phyloP scores from a whole-genome alignment of 2,329 filamentous ascomycete species.

The Didymella arachidicola region DNA sequence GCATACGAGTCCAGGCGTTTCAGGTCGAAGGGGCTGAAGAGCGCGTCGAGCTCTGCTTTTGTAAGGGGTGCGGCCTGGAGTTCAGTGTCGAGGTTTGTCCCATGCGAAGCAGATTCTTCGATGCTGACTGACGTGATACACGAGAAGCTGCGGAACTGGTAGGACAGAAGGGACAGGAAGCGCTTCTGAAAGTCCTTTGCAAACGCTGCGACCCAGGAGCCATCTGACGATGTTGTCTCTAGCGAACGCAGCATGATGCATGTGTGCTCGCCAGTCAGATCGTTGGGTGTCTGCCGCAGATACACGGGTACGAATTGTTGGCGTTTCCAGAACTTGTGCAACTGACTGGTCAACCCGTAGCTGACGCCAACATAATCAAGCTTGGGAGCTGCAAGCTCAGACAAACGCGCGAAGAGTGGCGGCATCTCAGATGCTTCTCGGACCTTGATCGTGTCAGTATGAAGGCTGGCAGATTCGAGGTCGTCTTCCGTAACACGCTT shows the following conservation, averaged over 20 bases:
- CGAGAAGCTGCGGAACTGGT: constrained; percentile 86
- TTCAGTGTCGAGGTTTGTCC: constrained; percentile 69
- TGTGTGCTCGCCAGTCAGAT: constrained; percentile 95
- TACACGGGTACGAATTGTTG: constrained; percentile 88
- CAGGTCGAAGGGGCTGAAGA: constrained; percentile 89
- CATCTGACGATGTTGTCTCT: constrained; percentile 59
- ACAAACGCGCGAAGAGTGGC: constrained; percentile 86
- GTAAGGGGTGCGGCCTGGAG: constrained; percentile 65
- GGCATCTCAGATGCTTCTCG: constrained; percentile 92
- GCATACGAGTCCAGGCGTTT: constrained; percentile 95
- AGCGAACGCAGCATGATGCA: constrained; percentile 95
- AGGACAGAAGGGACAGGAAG: constrained; percentile 89
- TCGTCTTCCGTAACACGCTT: constrained; percentile 83
- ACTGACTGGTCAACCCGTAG: constrained; percentile 83
- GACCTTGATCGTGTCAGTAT: constrained; percentile 88
- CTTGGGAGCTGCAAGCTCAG: constrained; percentile 78
- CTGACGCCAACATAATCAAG: constrained; percentile 96
- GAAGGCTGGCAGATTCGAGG: constrained; percentile 75
- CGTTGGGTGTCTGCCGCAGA: constrained; percentile 92
- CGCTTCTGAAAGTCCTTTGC: constrained; percentile 91
- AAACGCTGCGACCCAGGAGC: constrained; percentile 91
- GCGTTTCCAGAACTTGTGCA: constrained; percentile 98
- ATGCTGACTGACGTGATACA: constrained; percentile 82
- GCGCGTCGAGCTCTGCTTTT: constrained; percentile 77
- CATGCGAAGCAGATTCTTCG: constrained; percentile 80